These are phyloP conservation scores for Aspergillus sp. DNA, from an alignment of 2,329 filamentous ascomycete species.

Conservation along the genomic window DNA sequence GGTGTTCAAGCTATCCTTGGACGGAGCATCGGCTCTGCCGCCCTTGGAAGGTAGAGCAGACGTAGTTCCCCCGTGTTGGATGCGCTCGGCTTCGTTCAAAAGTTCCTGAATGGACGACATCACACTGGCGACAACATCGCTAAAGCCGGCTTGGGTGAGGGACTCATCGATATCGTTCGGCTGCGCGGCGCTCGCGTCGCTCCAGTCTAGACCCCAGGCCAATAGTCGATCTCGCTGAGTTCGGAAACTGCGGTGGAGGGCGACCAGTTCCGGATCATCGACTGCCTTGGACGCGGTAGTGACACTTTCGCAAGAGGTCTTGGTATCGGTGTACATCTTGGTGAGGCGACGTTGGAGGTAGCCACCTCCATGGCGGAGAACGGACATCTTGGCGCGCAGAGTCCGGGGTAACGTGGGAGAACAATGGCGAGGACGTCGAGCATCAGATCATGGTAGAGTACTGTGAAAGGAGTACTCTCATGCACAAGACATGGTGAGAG, in stretches of 20 bases:
- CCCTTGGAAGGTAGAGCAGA: slow-evolving; percentile 35
- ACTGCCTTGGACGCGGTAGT: slow-evolving; percentile 48
- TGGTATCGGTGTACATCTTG: slow-evolving; percentile 64
- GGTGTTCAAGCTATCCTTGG: slow-evolving; percentile 30
- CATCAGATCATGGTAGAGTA: slow-evolving; percentile 18
- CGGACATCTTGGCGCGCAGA: slow-evolving; percentile 41
- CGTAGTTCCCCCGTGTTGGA: slow-evolving; percentile 49
- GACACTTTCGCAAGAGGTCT: slow-evolving; percentile 59
- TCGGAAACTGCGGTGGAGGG: slow-evolving; percentile 59
- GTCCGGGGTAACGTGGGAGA: slow-evolving; percentile 16
- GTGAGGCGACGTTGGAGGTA: slow-evolving; percentile 53
- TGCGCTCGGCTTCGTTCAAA: slow-evolving; percentile 59
- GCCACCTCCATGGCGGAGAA: slow-evolving; percentile 44
- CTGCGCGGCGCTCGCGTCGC: slow-evolving; percentile 56
- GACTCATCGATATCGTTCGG: slow-evolving; percentile 63
- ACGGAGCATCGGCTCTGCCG: slow-evolving; percentile 28
- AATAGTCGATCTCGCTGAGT: slow-evolving; percentile 64
- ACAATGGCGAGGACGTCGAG: slow-evolving; percentile 2
- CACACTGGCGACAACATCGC: slow-evolving; percentile 63
- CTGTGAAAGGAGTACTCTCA: neutral
- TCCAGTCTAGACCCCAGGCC: slow-evolving; percentile 67
- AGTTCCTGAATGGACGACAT: slow-evolving; percentile 64
- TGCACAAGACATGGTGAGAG: neutral
- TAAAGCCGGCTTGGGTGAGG: slow-evolving; percentile 60
- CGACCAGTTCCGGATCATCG: slow-evolving; percentile 53